Evolutionary conservation across 192 early-diverging fungal genomes (phyloP), one percentile per base, ranked within the genome.

Genomic region (Umbelopsis ramanniana): DNA sequence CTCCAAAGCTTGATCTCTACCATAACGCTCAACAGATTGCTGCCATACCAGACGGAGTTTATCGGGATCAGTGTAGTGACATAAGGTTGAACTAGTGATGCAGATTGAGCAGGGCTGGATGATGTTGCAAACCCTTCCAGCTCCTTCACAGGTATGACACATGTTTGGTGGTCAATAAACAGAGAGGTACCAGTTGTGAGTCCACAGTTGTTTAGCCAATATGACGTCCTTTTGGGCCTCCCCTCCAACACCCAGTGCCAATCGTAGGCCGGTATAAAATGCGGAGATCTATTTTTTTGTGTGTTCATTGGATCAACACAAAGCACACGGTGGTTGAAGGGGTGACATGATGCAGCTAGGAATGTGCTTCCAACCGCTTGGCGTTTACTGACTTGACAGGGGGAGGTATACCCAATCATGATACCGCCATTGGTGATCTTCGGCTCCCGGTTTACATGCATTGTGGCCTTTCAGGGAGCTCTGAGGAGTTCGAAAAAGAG

Each of bases 11-110:
- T 57, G 54, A 15, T 57, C 54, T 57, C 54, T 57, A 29, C 54
- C 54, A 35, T 57, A 57, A 33, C 54, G 54, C 29, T 63, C 57
- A 14, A 63, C 57, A 11, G 57, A 63, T 19, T 63, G 57, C 15
- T 19, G 15, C 57, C 54, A 57, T 26, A 57, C 54, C 14, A 33
- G 26, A 22, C 54, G 54, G 54, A 57, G 54, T 57, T 57, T 57
- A 33, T 57, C 54, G 29, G 54, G 54, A 57, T 57, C 23, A 33
- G 10, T 57, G 54, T 57, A 57, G 54, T 57, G 54, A 57, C 54
- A 57, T 57, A 57, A 23, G 2, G 19, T 57, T 33, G 54, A 57
- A 15, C 54, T 57, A 57, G 24, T 33, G 21, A 57, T 22, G 26
- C 54, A 57, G 24, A 33, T 12, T 33, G 23, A 23, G 24, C 54